These are phyloP conservation scores for Fusarium anthophilum DNA, from an alignment of 2,329 filamentous ascomycete genomes.

Conservation along the genomic window DNA sequence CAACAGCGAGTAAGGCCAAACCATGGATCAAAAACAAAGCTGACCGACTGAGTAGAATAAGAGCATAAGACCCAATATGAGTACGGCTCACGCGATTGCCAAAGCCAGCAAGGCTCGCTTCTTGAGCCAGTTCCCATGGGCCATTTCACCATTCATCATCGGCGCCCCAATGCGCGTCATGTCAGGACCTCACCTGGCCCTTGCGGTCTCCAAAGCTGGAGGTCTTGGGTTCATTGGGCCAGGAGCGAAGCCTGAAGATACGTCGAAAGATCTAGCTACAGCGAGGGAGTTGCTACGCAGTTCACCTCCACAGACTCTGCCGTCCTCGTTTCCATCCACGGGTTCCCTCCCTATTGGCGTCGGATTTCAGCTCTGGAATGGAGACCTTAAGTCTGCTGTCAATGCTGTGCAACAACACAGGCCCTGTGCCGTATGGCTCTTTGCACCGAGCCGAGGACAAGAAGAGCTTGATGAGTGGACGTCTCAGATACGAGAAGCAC, in stretches of 20 bases:
- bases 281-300: slow-evolving; percentile 38
- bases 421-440: slow-evolving; percentile 59
- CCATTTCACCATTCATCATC: slow-evolving; percentile 60
- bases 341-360: slow-evolving; percentile 55
- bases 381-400: slow-evolving; percentile 47
- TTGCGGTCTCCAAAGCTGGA: slow-evolving; percentile 74
- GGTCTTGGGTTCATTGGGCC: slow-evolving; percentile 66
- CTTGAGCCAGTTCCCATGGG: slow-evolving; percentile 39
- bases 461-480: slow-evolving; percentile 56
- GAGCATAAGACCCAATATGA: slow-evolving; percentile 1
- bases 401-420: slow-evolving; percentile 43
- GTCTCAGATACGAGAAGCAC: slow-evolving; percentile 51
- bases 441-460: slow-evolving; percentile 47
- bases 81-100: background rate
- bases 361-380: slow-evolving; percentile 56
- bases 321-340: slow-evolving; percentile 11
- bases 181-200: slow-evolving; percentile 62
- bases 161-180: slow-evolving; percentile 77
- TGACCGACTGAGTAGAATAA: background rate
- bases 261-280: slow-evolving; percentile 44
- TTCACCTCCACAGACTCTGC: background rate
- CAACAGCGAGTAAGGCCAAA: background rate
- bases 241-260: slow-evolving; percentile 47
- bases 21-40: background rate
- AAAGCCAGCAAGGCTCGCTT: slow-evolving; percentile 8